Evolutionary conservation across 495 filamentous ascomycete species (phyloP), one percentile per base, ranked within the genome.

Genomic region (Entonaema liquescens): DNA sequence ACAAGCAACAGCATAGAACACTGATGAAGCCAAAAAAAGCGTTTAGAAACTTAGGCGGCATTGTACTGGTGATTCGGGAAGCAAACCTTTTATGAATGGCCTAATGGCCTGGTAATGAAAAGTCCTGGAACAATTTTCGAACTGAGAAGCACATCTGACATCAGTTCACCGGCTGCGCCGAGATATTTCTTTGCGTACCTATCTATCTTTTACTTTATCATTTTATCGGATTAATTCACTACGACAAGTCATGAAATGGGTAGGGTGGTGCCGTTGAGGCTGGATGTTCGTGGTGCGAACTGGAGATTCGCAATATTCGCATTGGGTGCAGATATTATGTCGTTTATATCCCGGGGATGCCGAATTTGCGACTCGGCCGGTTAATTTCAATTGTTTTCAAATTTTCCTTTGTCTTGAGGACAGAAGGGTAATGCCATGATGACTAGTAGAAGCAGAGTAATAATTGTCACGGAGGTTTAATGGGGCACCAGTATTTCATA

Each of bases 101-200:
- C 56, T 25, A 4, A 44, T 58, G 21, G 68, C 68, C 53, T 49
- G 62, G 68, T 71, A 71, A 71, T 71, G 58, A 63, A 67, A 62
- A 71, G 57, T 57, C 38, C 33, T 44, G 40, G 38, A 50, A 33
- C 50, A 60, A 59, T 15, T 49, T 64, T 61, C 8, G 56, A 56
- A 61, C 58, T 49, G 64, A 64, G 53, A 58, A 65, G 58, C 42
- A 67, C 35, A 63, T 59, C 49, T 26, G 40, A 62, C 40, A 58
- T 58, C 52, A 38, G 53, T 67, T 60, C 44, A 36, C 35, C 29
- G 53, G 47, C 59, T 55, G 52, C 57, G 38, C 57, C 47, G 12
- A 70, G 33, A 64, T 53, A n/a, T 64, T 47, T 49, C 23, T 36
- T 65, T 38, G 38, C 40, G 29, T 62, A 28, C 8, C 12, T 54